Base-by-base conservation (phyloP, 352 stramenopile species). In the Phytopythium montanum region DNA sequence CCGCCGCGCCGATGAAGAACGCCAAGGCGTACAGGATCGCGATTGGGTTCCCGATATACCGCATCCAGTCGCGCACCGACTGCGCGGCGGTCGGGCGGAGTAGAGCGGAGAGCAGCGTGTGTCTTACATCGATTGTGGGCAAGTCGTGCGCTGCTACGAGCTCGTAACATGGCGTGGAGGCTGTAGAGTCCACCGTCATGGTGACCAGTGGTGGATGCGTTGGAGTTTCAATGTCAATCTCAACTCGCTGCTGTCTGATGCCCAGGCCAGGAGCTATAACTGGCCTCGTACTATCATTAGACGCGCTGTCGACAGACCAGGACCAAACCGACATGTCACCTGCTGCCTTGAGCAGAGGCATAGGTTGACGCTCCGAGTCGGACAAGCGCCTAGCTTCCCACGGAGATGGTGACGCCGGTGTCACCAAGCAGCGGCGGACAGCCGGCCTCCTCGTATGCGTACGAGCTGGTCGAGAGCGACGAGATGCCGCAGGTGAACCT, bases 381-480 rank as follows among this genome's bases (percentile, higher is more conserved):
- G 4, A 42, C 36, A 42, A 42, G 36, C n/a, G 33, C 33, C 2
- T 38, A 19, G n/a, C 2, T 12, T 21, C 12, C 44, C 7, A 12
- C 39, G 5, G 19, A 23, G 14, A 51, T 51, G 44, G 25, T 21
- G 23, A 1, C 44, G n/a, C 44, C 44, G 5, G 12, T 31, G 6
- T 19, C 16, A 13, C 9, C 26, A 28, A 25, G 10, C 23, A 18
- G 8, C 18, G 21, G 12, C 2, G 12, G 6, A n/a, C 44, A 16
- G 13, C 44, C n/a, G n/a, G n/a, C 12, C 14, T 12, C 45, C 12
- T 16, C 26, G 5, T 25, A n/a, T 19, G 34, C 60, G 13, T 68
- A 68, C 33, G 56, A 68, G 46, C 29, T 68, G 12, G 41, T 44
- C n/a, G 48, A 56, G 41, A 68, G 56, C 25, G 31, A 60, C 18